Evolutionary conservation across 2,329 filamentous ascomycete species (phyloP), one percentile per base, ranked within the genome.

Genomic region (Westerdykella aurantiaca): DNA sequence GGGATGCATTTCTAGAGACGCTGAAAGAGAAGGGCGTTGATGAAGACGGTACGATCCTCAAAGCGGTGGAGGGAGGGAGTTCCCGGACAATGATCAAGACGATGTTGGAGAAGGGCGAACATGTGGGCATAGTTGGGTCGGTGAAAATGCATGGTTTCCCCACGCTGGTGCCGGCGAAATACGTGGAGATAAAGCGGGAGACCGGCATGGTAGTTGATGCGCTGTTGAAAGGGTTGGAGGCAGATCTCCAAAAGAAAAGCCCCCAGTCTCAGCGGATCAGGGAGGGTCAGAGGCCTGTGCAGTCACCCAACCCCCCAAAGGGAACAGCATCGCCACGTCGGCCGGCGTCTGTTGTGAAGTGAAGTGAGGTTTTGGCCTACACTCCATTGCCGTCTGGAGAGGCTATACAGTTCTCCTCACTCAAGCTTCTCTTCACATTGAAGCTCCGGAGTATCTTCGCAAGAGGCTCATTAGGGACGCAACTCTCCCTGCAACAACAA

Each of bases 1-100:
- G 55, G 34, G 55, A 53, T 39, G 65, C 65, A 0, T 51, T 68
- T 22, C 49, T 43, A 12, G 61, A 61, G 4, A 61, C 57, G 39
- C 43, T 68, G 37, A 52, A 50, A 37, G 43, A 43, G 6, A 49
- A 53, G 13, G 64, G 59, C 1, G 61, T 62, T 34, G 56, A 59
- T 39, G 47, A 61, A 38, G 53, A 52, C 37, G 63, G 59, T 21
- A 60, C 42, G 37, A 47, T 57, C 2, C 46, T 55, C 6, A 39
- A 56, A 14, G 13, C 21, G 9, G 37, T 41, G 18, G 17, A 18
- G n/a, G 29, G 14, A 23, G n/a, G 12, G 18, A 31, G n/a, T 31
- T 13, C 46, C 7, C 25, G 42, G 38, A 41, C 18, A 7, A 35
- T 45, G n/a, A 11, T 56, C 6, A 39, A 22, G 6, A 22, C 37